Evolutionary conservation across 768 basidiomycete genomes (phyloP), one percentile per base, ranked within the genome.

Genomic region (Sarcodon aspratus): DNA sequence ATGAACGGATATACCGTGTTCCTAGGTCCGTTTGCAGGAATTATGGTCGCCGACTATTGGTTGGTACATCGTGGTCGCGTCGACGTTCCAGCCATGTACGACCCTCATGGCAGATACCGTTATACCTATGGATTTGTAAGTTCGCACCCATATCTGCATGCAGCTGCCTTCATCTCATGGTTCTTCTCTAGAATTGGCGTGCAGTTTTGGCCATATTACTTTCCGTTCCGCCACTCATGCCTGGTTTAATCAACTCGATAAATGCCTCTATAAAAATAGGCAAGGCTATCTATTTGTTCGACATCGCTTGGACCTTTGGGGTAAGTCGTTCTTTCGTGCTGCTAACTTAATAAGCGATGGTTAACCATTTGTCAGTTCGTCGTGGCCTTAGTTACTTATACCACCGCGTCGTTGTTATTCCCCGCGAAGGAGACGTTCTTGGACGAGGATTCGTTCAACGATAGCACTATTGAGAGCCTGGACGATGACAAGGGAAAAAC

Each of bases 1-100:
- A 84, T 90, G 80, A 75, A 73, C 18, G 88, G 86, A 3, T 93
- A 91, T 58, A 82, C 88, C 0, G 81, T 92, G 17, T 89, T 95
- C 61, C 69, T 94, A 17, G 87, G 87, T 0, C 91, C 91, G 1
- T 83, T 95, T 54, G 80, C 84, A 33, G 85, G 83, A 18, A 80
- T 93, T 48, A 75, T 82, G 70, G 72, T 76, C 49, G 67, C 70
- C 18, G 73, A 75, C 47, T 91, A 85, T 58, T 91, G 85, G 86
- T 59, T 93, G 38, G 69, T 94, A 18, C 84, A 90, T 58, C 66
- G 63, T 50, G 67, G 80, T 34, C 77, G 75, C 38, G 78, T 91
- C 35, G 85, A 92, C 54, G 85, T 93, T 1, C 85, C 86, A 3
- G 79, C 85, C 3, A 83, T 94, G 75, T 95, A 93, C 59, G 73